Conservation (phyloP, 2,329 filamentous ascomycete species). For the Karstenula rhodostoma region DNA sequence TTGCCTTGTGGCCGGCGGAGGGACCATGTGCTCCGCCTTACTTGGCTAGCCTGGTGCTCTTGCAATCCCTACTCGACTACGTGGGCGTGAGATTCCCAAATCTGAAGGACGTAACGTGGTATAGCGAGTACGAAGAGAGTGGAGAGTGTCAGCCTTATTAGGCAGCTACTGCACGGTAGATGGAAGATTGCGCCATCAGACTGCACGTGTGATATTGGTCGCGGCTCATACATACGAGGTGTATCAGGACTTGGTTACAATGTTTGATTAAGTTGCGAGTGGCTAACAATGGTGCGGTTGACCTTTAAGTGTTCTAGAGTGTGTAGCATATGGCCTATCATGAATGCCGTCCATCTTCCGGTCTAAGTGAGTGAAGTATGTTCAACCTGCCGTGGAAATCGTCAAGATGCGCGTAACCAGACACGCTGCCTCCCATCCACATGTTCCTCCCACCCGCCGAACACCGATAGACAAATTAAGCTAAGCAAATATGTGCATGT, state of each 20-base stretch:
- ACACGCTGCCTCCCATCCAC: constrained; percentile 19
- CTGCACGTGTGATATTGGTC: neutral
- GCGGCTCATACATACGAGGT: constrained; percentile 3
- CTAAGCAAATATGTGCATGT: constrained; percentile 20
- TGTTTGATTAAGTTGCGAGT: constrained; percentile 22
- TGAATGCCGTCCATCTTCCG: constrained; percentile 5
- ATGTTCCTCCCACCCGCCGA: neutral
- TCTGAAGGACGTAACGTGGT: neutral
- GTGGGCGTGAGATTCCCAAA: neutral
- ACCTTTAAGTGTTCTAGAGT: constrained; percentile 14
- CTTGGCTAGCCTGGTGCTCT: neutral
- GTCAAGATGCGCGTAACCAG: constrained; percentile 29
- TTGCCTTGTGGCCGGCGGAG: neutral
- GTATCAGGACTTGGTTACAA: constrained; percentile 10
- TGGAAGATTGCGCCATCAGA: constrained; percentile 4
- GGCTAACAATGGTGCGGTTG: constrained; percentile 13
- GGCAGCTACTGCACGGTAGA: neutral
- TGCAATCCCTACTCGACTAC: neutral
- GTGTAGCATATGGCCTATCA: constrained; percentile 7
- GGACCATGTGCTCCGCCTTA: constrained; percentile 3
- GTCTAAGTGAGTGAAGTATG: constrained; percentile 29
- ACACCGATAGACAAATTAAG: constrained; percentile 15
- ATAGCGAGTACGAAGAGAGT: constrained; percentile 1
- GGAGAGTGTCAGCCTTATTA: neutral
- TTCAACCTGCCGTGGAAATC: constrained; percentile 18